Base-by-base conservation (phyloP, 1,284 basidiomycete genomes). In the Sanghuangporus sanghuang region DNA sequence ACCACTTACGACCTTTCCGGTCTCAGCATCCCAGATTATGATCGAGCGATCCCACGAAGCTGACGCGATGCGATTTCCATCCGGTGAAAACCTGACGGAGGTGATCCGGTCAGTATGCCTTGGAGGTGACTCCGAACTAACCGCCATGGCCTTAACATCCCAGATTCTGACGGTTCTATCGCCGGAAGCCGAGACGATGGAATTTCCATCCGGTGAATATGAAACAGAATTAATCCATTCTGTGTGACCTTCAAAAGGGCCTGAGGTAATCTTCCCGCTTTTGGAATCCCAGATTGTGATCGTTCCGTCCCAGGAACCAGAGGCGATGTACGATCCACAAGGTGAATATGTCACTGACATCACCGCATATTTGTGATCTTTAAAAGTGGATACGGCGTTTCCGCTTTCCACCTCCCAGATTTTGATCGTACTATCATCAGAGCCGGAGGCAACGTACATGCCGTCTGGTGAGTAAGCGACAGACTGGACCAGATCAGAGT, bases 1-100 rank as follows among this genome's bases (percentile, higher is more conserved):
- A 12, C 39, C 32, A 16, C 2, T 11, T 27, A 50, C 44, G 6
- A 21, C 9, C 1, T 59, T 32, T 7, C 53, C 53, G 32, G 32
- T 36, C 16, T 35, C 7, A 35, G 53, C 53, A 6, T 54, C 16
- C 53, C 53, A 54, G 32, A 54, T 32, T 54, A 35, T n/a, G 53
- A 54, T 35, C 53, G 53, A 32, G 16, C 12, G 6, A 42, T 65
- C 54, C 5, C 6, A 40, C 9, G 60, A 63, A 11, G 55, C 60
- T 32, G 64, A 67, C 11, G 32, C 60, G n/a, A 67, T 50, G 4
- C n/a, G 27, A 18, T n/a, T 59, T 48, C 64, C 55, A 53, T 67
- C 66, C 18, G 48, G 55, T 1, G 64, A 58, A 49, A 67, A 62
- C 38, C 53, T 36, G 2, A 65, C 61, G 16, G 60, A 59, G 12